These are phyloP conservation scores for Boletus rufocinnamomeus DNA, from an alignment of 768 basidiomycete species.

Conservation along the genomic window DNA sequence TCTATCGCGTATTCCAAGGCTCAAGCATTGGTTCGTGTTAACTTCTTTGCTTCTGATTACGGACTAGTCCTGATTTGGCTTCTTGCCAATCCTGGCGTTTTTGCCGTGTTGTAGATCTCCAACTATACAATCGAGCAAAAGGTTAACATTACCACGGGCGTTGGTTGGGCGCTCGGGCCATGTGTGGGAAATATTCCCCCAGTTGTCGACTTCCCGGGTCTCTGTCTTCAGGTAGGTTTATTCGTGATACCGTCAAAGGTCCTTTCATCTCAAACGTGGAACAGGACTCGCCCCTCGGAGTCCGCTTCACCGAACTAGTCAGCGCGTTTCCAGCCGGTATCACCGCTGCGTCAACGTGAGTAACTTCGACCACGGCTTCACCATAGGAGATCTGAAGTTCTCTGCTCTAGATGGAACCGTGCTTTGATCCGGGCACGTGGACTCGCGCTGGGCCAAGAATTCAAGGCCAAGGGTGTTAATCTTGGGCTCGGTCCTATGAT, in stretches of 20 bases:
- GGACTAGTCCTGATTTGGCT: background rate
- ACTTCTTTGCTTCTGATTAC: background rate
- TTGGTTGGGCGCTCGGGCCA: conserved; percentile 50
- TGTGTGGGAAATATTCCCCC: conserved; percentile 72
- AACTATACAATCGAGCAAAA: conserved; percentile 62
- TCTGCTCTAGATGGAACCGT: conserved; percentile 62
- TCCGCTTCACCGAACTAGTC: conserved; percentile 71
- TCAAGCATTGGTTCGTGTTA: conserved; percentile 46
- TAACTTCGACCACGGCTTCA: conserved; percentile 1
- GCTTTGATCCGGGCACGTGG: conserved; percentile 76
- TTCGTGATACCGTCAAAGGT: background rate
- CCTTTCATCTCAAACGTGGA: background rate
- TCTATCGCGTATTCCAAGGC: conserved; percentile 59
- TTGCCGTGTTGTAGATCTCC: conserved; percentile 38
- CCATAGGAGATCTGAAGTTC: background rate
- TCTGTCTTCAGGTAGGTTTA: conserved; percentile 63
- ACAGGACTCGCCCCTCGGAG: conserved; percentile 76
- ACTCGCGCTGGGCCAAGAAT: conserved; percentile 78
- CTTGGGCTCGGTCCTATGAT: conserved; percentile 82
- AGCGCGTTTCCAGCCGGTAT: conserved; percentile 85
- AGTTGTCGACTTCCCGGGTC: conserved; percentile 58
- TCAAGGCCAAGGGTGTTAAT: conserved; percentile 81
- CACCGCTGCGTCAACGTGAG: conserved; percentile 79
- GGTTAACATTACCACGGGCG: conserved; percentile 62
- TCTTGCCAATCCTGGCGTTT: conserved; percentile 4